Conservation (phyloP, 805 yeast species). For the Starmerella tilneyi region DNA sequence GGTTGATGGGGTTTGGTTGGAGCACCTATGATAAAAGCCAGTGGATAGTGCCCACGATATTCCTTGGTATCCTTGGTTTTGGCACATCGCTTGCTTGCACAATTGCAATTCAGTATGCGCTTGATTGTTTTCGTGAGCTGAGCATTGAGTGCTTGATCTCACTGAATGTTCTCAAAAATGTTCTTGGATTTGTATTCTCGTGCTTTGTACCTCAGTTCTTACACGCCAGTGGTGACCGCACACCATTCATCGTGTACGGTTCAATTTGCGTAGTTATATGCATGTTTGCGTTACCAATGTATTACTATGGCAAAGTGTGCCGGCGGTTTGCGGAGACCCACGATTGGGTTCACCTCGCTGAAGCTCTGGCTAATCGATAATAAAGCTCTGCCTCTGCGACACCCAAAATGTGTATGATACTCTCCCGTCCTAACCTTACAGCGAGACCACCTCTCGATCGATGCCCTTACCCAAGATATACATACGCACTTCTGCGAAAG, state of each 20-base stretch:
- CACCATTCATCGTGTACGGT: conserved; percentile 1
- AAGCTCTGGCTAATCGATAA: not conserved
- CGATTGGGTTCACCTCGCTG: not conserved
- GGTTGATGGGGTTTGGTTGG: conserved; percentile 4
- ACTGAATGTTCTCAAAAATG: not conserved
- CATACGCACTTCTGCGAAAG: too few relatives aligned
- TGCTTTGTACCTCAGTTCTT: conserved; percentile 6
- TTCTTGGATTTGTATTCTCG: not conserved
- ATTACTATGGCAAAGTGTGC: not conserved
- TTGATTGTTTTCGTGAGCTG: conserved; percentile 1
- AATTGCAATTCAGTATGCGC: not conserved
- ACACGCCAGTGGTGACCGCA: not conserved
- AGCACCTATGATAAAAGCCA: not conserved
- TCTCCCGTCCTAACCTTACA: too few relatives aligned
- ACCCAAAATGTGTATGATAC: too few relatives aligned
- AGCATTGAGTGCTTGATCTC: conserved; percentile 1
- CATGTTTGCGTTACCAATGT: not conserved
- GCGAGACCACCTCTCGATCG: too few relatives aligned
- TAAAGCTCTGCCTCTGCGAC: too few relatives aligned
- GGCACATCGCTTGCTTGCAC: conserved; percentile 5
- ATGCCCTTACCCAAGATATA: too few relatives aligned
- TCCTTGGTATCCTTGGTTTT: not conserved
- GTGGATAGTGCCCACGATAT: not conserved
- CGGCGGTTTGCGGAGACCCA: not conserved
- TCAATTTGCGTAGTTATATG: not conserved